Conservation (phyloP, 148 eudicot species). For the Heliosperma pusillum region DNA sequence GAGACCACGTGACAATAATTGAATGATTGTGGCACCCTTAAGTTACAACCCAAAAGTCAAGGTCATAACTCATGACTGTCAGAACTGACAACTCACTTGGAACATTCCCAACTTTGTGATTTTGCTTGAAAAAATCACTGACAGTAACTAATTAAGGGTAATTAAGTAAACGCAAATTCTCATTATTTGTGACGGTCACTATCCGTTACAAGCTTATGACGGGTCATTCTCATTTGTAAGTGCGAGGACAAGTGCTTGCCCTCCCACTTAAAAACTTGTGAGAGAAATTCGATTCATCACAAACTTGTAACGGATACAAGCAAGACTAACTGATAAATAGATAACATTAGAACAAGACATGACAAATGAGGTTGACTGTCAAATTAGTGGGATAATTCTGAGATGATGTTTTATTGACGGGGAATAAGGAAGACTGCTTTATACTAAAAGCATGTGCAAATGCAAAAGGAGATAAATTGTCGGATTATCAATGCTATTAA, state of each 20-base stretch:
- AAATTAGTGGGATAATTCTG: background rate
- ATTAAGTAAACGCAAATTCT: too few relatives aligned
- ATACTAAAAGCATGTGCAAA: conserved; percentile 9
- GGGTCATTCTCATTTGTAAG: too few relatives aligned
- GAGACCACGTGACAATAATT: background rate
- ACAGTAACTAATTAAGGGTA: background rate
- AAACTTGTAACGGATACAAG: too few relatives aligned
- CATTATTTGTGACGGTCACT: too few relatives aligned
- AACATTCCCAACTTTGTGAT: background rate
- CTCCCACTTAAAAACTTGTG: too few relatives aligned
- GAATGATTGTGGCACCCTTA: background rate
- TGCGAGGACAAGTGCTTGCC: too few relatives aligned
- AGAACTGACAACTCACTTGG: background rate
- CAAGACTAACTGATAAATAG: background rate
- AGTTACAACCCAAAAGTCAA: background rate
- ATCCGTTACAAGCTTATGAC: too few relatives aligned
- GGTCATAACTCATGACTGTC: background rate
- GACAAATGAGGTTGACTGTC: background rate
- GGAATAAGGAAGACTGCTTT: conserved; percentile 10
- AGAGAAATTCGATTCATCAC: too few relatives aligned
- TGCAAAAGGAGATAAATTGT: background rate
- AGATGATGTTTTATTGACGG: conserved; percentile 4
- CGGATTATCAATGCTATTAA: conserved; percentile 1
- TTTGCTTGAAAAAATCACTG: background rate
- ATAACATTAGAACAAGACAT: background rate